These are phyloP conservation scores for Aspergillus floridensis DNA, from an alignment of 2,329 filamentous ascomycete species.

Conservation along the genomic window DNA sequence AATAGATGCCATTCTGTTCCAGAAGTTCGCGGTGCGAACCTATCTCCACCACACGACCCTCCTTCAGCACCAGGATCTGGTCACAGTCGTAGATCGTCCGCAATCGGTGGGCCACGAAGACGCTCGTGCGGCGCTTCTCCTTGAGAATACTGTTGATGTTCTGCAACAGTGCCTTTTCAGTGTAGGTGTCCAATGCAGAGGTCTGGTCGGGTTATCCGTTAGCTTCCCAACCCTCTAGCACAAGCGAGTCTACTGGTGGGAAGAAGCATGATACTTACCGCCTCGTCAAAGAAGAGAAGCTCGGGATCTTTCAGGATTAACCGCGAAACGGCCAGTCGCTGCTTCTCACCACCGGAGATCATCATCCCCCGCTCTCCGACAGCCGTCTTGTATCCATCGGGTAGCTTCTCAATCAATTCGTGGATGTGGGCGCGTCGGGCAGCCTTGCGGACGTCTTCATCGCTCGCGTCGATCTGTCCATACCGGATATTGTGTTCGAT, in stretches of 20 bases:
- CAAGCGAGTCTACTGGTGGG: neutral
- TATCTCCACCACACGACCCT: conserved; percentile 80
- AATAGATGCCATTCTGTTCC: conserved; percentile 70
- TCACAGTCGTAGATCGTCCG: conserved; percentile 93
- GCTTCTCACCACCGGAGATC: conserved; percentile 94
- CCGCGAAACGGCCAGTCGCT: conserved; percentile 79
- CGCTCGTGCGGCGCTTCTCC: conserved; percentile 83
- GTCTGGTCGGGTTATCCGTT: conserved; percentile 49
- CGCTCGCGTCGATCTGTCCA: conserved; percentile 72
- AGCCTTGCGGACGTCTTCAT: conserved; percentile 70
- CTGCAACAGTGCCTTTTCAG: conserved; percentile 81
- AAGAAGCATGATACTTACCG: conserved; percentile 47
- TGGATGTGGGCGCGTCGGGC: conserved; percentile 82
- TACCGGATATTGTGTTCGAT: conserved; percentile 96
- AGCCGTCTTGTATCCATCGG: conserved; percentile 84
- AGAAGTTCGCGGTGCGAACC: conserved; percentile 85
- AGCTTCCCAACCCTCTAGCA: neutral
- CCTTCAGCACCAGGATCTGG: conserved; percentile 84
- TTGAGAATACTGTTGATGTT: conserved; percentile 92
- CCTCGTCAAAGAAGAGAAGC: conserved; percentile 91
- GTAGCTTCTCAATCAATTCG: conserved; percentile 74
- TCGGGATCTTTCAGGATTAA: conserved; percentile 86
- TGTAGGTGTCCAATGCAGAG: conserved; percentile 87
- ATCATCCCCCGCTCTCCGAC: conserved; percentile 94
- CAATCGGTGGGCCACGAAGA: conserved; percentile 90